Evolutionary conservation across 139 green algal species (phyloP), one percentile per base, ranked within the genome.

Genomic region (Chlorella sp.): DNA sequence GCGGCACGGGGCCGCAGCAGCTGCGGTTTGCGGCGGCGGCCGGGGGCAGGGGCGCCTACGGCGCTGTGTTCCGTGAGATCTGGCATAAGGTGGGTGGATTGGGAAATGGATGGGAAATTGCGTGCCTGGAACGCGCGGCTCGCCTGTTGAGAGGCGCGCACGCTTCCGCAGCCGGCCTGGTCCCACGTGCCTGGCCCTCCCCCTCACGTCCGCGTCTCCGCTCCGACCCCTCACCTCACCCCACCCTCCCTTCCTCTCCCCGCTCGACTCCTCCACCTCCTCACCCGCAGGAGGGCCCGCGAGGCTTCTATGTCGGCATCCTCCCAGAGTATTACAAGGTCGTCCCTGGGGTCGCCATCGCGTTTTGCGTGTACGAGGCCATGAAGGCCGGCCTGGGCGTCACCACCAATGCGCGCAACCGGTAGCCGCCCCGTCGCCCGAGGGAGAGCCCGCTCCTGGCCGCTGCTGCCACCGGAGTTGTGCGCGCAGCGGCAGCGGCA

Each of bases 261-360:
- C n/a, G n/a, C n/a, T n/a, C n/a, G n/a, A n/a, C n/a, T n/a, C n/a
- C n/a, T n/a, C n/a, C n/a, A n/a, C n/a, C n/a, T n/a, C n/a, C n/a
- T n/a, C n/a, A n/a, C n/a, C n/a, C n/a, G 29, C 76, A 79, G 14
- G 86, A 91, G 33, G 90, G 92, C 8, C 45, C 89, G 43, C 23
- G 43, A 1, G 94, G 90, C 27, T 90, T 98, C 63, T 98, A 97
- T 70, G 48, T 81, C 0, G 93, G 94, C 68, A 95, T 98, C 55
- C 42, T 95, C 1, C 87, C 94, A 0, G 94, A 98, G 77, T 98
- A 97, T 74, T 88, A 81, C 79, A 98, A 98, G 79, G 94, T 96
- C 51, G 64, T 97, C 25, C 94, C 94, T 0, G 94, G 94, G 2
- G 94, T 98, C 42, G 91, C 91, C 35, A 95, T 98, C 45, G 91